Conservation (phyloP, 2,329 filamentous ascomycete species). For the Pseudocercospora cruenta region DNA sequence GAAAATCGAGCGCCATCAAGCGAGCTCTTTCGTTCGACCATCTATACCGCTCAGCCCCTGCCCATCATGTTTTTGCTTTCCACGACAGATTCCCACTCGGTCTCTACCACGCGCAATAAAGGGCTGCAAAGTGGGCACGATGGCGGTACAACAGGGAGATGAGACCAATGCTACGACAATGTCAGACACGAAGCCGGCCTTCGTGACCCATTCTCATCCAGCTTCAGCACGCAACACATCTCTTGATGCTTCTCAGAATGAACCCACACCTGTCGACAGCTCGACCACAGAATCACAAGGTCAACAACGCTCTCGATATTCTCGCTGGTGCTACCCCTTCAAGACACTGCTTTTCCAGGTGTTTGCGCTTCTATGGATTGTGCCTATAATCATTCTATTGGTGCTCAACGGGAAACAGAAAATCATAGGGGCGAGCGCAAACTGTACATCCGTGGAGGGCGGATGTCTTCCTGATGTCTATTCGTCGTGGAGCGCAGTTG, state of each 20-base stretch:
- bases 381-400: slow-evolving; percentile 34
- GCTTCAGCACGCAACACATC: not conserved
- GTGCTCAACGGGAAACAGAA: slow-evolving; percentile 33
- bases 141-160: not conserved
- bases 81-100: not conserved
- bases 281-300: not conserved
- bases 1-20: not conserved
- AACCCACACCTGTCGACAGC: not conserved
- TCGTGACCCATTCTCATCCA: not conserved
- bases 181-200: not conserved
- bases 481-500: not conserved
- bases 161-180: not conserved
- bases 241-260: not conserved
- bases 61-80: not conserved
- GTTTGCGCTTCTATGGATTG: slow-evolving; percentile 35
- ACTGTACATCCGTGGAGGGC: not conserved
- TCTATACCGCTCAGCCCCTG: not conserved
- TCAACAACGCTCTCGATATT: not conserved
- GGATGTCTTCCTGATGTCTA: slow-evolving; percentile 1
- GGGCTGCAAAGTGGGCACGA: not conserved
- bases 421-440: slow-evolving; percentile 35
- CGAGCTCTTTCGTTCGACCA: not conserved
- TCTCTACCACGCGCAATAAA: not conserved
- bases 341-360: slow-evolving; percentile 25
- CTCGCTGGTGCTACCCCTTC: not conserved